A percentile compares a stretch with the other conserved stretches of the same genome.
Evolutionary conservation across 2,329 filamentous ascomycete genomes (phyloP).

Genomic region (Coccinonectria pachysandricola): DNA sequence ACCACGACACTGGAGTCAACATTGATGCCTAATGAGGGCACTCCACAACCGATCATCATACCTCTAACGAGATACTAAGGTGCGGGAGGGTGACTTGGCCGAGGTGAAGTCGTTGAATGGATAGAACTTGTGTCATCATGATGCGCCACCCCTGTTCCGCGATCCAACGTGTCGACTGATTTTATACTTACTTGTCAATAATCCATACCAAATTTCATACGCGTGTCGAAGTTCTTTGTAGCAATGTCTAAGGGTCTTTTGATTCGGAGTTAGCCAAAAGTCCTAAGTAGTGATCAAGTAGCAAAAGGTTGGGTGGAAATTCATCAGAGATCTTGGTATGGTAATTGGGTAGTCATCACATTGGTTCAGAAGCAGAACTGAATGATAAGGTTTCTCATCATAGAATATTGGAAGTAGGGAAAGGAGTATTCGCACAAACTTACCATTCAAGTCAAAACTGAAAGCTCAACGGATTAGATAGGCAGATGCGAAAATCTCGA

Average conservation of each 20-base stretch:
- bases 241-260: too few species aligned
- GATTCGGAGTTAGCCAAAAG: too few species aligned
- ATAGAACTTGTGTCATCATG: conserved; percentile 51
- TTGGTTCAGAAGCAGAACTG: conserved; percentile 69
- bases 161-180: conserved; percentile 1
- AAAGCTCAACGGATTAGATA: too few species aligned
- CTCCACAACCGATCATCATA: conserved; percentile 68
- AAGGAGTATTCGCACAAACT: conserved; percentile 8
- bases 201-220: too few species aligned
- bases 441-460: too few species aligned
- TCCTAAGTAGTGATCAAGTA: too few species aligned
- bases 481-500: too few species aligned
- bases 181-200: conserved; percentile 11
- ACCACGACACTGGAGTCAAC: conserved; percentile 45
- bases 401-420: conserved; percentile 8
- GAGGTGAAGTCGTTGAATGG: conserved; percentile 62
- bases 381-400: conserved; percentile 56
- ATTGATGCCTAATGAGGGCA: conserved; percentile 45
- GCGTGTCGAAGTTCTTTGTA: too few species aligned
- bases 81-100: conserved; percentile 65
- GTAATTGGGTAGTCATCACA: conserved; percentile 56
- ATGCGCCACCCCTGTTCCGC: conserved; percentile 2
- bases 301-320: too few species aligned
- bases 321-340: conserved; percentile 54
- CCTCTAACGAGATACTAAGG: conserved; percentile 37